phyloP scores from a whole-genome alignment of 495 filamentous ascomycete genomes.

The Aspergillus incahuasiensis region DNA sequence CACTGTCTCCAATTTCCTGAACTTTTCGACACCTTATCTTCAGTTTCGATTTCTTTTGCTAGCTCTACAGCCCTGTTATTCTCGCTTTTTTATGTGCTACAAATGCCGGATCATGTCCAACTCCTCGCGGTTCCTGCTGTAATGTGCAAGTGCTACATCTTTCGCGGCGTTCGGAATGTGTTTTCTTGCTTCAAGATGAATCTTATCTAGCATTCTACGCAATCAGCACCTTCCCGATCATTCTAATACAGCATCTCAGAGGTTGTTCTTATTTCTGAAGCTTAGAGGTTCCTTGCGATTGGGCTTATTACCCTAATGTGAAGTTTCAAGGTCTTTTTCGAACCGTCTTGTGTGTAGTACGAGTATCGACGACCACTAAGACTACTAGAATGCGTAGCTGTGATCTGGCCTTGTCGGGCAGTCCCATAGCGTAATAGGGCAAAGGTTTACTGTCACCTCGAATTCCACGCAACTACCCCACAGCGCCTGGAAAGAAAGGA shows the following conservation, averaged over 20 bases:
- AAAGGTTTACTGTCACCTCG: not conserved
- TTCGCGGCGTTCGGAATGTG: slow-evolving; percentile 13
- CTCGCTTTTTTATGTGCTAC: not conserved
- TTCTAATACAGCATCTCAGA: not conserved
- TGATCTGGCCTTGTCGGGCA: not conserved
- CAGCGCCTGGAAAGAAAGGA: too few species aligned
- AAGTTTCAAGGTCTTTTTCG: not conserved
- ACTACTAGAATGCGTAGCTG: not conserved
- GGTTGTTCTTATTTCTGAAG: not conserved
- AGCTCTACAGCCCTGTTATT: not conserved
- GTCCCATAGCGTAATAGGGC: too few species aligned
- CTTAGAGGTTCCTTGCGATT: not conserved
- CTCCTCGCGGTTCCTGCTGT: not conserved
- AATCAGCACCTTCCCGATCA: not conserved
- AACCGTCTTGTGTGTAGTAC: not conserved
- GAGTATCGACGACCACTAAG: not conserved
- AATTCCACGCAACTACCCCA: not conserved
- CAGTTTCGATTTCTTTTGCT: too few species aligned
- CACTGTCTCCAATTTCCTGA: too few species aligned
- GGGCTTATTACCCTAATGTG: not conserved
- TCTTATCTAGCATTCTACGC: slow-evolving; percentile 6
- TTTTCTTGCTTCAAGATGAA: not conserved
- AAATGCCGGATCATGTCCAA: not conserved
- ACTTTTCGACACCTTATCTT: too few species aligned
- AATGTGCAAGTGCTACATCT: slow-evolving; percentile 1